Conservation (phyloP, 1,139 yeast species). For the Geotrichum restrictum region DNA sequence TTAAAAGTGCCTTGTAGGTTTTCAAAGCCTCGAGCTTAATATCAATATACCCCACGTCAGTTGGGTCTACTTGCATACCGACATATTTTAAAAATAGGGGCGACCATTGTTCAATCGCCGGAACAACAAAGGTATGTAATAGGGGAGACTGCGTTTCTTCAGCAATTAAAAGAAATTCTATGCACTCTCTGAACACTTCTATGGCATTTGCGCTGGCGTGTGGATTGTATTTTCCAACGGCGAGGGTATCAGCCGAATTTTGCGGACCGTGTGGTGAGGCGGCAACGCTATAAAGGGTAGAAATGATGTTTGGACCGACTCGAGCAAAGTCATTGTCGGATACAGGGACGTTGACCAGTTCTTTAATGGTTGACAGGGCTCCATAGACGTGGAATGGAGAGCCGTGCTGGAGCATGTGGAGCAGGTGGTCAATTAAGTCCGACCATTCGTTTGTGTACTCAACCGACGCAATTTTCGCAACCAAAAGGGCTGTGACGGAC, state of each 20-base stretch:
- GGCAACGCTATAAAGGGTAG: slow-evolving; percentile 25
- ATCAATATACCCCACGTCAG: slow-evolving; percentile 5
- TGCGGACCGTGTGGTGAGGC: slow-evolving; percentile 3
- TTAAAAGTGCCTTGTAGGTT: slow-evolving; percentile 8
- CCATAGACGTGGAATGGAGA: slow-evolving; percentile 49
- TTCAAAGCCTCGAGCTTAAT: slow-evolving; percentile 15
- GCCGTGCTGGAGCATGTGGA: slow-evolving; percentile 41
- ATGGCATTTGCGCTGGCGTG: slow-evolving; percentile 29
- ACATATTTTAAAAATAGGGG: slow-evolving; percentile 23
- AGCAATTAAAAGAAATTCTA: slow-evolving; percentile 36
- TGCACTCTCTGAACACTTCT: slow-evolving; percentile 34
- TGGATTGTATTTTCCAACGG: slow-evolving; percentile 13
- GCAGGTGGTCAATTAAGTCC: slow-evolving; percentile 51
- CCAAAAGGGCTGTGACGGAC: slow-evolving; percentile 66
- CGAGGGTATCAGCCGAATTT: slow-evolving; percentile 2
- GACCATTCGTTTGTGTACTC: slow-evolving; percentile 98
- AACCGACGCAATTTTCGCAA: slow-evolving; percentile 78
- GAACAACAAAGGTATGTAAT: slow-evolving; percentile 23
- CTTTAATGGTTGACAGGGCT: slow-evolving; percentile 66
- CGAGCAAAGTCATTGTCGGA: slow-evolving; percentile 82
- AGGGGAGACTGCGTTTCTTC: slow-evolving; percentile 20
- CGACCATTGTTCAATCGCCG: slow-evolving; percentile 33
- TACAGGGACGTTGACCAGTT: slow-evolving; percentile 77
- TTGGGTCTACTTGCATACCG: slow-evolving; percentile 16
- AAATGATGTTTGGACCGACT: slow-evolving; percentile 44